phyloP scores from a whole-genome alignment of 768 basidiomycete genomes.

The Rhodotorula taiwanensis region DNA sequence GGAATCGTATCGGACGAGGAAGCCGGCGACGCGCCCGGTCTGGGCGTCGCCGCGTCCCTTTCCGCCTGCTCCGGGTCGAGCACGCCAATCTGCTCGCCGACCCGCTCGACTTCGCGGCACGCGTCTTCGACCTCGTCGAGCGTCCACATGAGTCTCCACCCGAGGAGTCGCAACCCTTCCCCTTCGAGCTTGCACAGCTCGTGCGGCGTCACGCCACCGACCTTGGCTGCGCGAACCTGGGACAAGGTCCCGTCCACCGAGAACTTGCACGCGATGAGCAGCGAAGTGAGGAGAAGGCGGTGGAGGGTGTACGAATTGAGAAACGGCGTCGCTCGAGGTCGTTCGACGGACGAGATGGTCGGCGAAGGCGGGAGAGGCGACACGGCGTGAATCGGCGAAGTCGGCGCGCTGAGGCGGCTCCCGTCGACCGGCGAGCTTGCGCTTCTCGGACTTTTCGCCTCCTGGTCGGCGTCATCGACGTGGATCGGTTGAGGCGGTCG shows the following conservation, averaged over 20 bases:
- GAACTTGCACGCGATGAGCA: constrained; percentile 34
- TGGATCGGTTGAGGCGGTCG: not conserved
- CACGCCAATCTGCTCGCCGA: not conserved
- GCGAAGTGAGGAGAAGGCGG: constrained; percentile 30
- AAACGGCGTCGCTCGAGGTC: constrained; percentile 6
- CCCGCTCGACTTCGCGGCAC: not conserved
- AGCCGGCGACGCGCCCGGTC: not conserved
- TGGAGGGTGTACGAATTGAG: constrained; percentile 36
- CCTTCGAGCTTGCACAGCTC: constrained; percentile 33
- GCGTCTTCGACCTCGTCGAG: constrained; percentile 11
- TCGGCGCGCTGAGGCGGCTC: not conserved
- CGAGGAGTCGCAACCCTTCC: constrained; percentile 30
- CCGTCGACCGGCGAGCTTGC: no score
- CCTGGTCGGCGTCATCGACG: no score
- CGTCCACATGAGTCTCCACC: constrained; percentile 12
- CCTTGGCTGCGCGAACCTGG: constrained; percentile 32
- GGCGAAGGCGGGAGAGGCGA: constrained; percentile 12
- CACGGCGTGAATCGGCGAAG: not conserved
- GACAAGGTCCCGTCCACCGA: constrained; percentile 27
- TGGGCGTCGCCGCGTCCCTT: not conserved
- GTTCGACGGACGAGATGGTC: not conserved
- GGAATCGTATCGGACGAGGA: no score
- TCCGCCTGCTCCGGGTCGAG: not conserved
- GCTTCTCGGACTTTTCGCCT: no score
- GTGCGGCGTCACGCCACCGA: constrained; percentile 28